These are phyloP conservation scores for Hypoxylon sp. DNA, from an alignment of 2,329 filamentous ascomycete species.

Conservation along the genomic window DNA sequence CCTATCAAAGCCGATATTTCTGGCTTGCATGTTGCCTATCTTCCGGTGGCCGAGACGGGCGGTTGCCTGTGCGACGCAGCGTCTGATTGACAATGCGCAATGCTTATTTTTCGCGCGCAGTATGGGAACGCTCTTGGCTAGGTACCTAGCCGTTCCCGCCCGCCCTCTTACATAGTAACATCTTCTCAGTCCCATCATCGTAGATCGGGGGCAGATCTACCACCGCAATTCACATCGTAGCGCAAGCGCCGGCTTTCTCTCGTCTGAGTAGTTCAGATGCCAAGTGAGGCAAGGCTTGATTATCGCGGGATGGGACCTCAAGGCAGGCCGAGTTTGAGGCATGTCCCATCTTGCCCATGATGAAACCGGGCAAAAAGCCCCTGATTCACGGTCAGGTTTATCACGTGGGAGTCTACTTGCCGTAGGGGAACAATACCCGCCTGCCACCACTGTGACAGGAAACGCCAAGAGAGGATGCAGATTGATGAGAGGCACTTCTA, in stretches of 20 bases:
- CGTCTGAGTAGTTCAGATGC: conserved; percentile 23
- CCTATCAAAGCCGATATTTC: neutral
- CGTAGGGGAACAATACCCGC: neutral
- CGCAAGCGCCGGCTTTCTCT: conserved; percentile 29
- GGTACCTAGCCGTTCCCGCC: conserved; percentile 1
- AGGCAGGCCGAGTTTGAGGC: conserved; percentile 42
- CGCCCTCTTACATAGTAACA: neutral
- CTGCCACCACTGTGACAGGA: conserved; percentile 26
- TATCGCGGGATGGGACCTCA: conserved; percentile 12
- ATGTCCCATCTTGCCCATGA: conserved; percentile 40
- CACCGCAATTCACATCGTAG: conserved; percentile 21
- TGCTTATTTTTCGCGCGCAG: conserved; percentile 21
- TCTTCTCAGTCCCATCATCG: conserved; percentile 9
- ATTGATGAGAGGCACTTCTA: conserved; percentile 4
- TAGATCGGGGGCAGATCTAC: conserved; percentile 27
- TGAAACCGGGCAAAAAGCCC: conserved; percentile 41
- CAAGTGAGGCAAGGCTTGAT: conserved; percentile 12
- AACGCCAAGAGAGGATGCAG: conserved; percentile 29
- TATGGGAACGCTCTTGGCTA: conserved; percentile 16
- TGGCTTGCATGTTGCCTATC: neutral
- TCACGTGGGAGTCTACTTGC: conserved; percentile 36
- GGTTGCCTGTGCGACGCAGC: conserved; percentile 11
- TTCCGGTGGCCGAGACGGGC: neutral
- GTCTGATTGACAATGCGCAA: conserved; percentile 18
- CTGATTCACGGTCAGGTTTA: conserved; percentile 37